phyloP scores from a whole-genome alignment of 345 rosid genomes.

The Corymbia maculata region DNA sequence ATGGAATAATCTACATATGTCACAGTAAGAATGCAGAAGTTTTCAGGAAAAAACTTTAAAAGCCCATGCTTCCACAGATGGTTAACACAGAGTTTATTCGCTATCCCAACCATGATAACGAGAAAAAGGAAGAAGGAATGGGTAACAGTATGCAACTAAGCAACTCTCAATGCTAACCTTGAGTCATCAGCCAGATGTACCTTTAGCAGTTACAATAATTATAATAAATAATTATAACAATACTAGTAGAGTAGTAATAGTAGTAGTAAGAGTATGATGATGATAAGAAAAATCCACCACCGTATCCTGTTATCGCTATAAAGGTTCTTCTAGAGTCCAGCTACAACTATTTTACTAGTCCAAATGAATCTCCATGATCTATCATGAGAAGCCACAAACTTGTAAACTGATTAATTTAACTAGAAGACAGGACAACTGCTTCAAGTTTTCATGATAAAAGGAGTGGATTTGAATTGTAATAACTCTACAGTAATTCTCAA shows the following conservation, averaged over 20 bases:
- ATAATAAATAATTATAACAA: too few relatives aligned
- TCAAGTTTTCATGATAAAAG: neutral
- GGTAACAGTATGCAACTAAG: neutral
- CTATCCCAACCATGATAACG: neutral
- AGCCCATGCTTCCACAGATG: neutral
- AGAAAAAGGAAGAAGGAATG: neutral
- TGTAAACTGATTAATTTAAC: neutral
- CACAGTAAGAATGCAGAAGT: too few relatives aligned
- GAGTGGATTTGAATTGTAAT: neutral
- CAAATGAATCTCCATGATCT: neutral
- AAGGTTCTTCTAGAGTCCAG: neutral
- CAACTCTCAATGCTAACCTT: neutral
- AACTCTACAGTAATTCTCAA: neutral
- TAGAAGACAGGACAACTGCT: neutral
- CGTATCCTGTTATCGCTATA: neutral
- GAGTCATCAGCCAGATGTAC: neutral
- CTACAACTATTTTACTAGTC: neutral
- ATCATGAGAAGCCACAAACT: neutral
- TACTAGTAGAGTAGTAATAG: neutral
- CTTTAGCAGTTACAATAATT: neutral
- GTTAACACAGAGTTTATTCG: neutral
- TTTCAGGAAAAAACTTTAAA: too few relatives aligned
- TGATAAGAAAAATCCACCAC: neutral
- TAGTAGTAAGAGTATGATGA: neutral
- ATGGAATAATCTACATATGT: too few relatives aligned